Evolutionary conservation across 2,329 filamentous ascomycete genomes (phyloP).

Genomic region (Colletotrichum cordylinicola): DNA sequence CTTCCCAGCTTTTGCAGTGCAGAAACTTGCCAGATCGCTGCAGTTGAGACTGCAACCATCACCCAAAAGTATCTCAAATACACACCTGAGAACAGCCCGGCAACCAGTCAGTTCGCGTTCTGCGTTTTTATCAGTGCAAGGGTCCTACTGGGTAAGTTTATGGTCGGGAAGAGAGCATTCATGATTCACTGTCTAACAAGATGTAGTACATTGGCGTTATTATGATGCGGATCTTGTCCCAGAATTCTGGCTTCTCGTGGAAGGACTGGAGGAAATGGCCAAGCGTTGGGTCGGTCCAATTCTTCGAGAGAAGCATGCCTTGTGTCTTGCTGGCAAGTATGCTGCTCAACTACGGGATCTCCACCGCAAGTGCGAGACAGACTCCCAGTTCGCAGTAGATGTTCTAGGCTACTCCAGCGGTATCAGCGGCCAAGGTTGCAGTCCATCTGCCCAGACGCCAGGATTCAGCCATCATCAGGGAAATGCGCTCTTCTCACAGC

Average conservation of each 20-base stretch:
- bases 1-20: constrained; percentile 51
- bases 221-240: constrained; percentile 24
- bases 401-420: constrained; percentile 25
- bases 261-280: constrained; percentile 33
- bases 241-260: constrained; percentile 33
- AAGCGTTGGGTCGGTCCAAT: constrained; percentile 30
- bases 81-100: constrained; percentile 29
- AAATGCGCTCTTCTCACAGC: background rate
- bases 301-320: background rate
- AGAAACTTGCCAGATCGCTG: constrained; percentile 53
- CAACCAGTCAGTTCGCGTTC: constrained; percentile 47
- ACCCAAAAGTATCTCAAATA: constrained; percentile 49
- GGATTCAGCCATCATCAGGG: constrained; percentile 12
- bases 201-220: constrained; percentile 33
- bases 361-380: constrained; percentile 11
- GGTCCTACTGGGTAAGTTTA: constrained; percentile 37
- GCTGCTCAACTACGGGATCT: constrained; percentile 22
- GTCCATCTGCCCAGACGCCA: background rate
- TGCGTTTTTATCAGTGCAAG: constrained; percentile 52
- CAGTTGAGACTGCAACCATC: constrained; percentile 51
- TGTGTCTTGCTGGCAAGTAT: constrained; percentile 27
- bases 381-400: constrained; percentile 19
- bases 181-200: background rate
- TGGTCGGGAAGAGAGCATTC: background rate
- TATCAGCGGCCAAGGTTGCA: constrained; percentile 3